Evolutionary conservation across 1,284 basidiomycete species (phyloP), one percentile per base, ranked within the genome.

Genomic region (Fistulinella cinereoalba): DNA sequence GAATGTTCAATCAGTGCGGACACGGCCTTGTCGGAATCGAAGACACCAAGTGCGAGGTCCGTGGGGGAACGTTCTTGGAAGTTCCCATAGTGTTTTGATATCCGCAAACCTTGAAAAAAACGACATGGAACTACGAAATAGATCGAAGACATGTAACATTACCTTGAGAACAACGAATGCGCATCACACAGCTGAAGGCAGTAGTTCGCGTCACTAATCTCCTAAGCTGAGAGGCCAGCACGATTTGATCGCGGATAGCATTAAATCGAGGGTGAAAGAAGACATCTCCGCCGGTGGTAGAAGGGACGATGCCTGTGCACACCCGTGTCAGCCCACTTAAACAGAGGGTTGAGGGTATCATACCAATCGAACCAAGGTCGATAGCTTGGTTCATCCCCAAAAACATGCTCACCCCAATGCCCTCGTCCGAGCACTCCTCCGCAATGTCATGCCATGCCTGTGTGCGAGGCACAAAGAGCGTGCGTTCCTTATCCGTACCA

Each of bases 191-290:
- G 56, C 91, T 90, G 66, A 88, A 97, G 0, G 76, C 92, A 11
- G 87, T 87, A 53, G 81, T 84, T 18, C 92, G 79, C 5, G 78
- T 72, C 15, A 95, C 60, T 1, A 93, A 68, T 22, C 91, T 76
- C 44, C 75, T 74, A 18, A 99, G 64, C 60, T 97, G 90, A 19
- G 85, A 85, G 22, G 77, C 68, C 11, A 99, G 64, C 13, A 82
- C 75, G 18, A 73, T 63, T 9, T 77, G 76, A 64, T 97, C 93
- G 37, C 88, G 78, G 3, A 71, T 69, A 1, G 82, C 77, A 47
- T 88, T 80, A 66, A 95, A 99, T 28, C 90, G 81, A 7, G 97
- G 96, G 62, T 97, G 90, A 73, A 90, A 97, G 70, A 87, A 95
- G 1, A 96, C 63, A 50, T 97, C 92, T 16, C 97, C 97, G n/a